Evolutionary conservation across 768 basidiomycete species (phyloP).

Genomic region (Mycena floridula): DNA sequence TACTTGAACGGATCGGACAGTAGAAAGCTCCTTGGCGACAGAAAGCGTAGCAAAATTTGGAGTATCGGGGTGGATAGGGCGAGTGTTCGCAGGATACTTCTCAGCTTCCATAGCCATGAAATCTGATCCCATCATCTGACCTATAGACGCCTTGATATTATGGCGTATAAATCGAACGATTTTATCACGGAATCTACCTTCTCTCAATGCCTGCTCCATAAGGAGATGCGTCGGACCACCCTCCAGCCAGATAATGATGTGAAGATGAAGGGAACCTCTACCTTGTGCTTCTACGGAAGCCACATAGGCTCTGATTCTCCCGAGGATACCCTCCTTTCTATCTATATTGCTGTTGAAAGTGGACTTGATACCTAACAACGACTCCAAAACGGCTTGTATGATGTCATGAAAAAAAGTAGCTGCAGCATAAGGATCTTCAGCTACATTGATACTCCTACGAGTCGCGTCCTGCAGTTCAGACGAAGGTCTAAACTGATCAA

Average conservation of each 20-base stretch:
- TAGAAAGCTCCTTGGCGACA: constrained; percentile 8
- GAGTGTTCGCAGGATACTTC: constrained; percentile 23
- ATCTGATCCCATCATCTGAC: constrained; percentile 5
- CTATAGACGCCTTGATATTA: constrained; percentile 25
- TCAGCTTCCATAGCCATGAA: constrained; percentile 11
- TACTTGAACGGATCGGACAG: constrained; percentile 23
- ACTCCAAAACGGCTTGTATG: constrained; percentile 22
- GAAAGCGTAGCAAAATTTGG: constrained; percentile 7
- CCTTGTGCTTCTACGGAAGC: constrained; percentile 34
- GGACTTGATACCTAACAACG: constrained; percentile 25
- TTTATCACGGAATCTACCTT: constrained; percentile 18
- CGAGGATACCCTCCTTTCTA: constrained; percentile 23
- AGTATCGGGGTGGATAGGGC: constrained; percentile 25
- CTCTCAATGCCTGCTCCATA: constrained; percentile 15
- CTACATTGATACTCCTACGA: constrained; percentile 20
- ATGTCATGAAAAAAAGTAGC: constrained; percentile 34
- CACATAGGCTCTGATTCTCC: constrained; percentile 11
- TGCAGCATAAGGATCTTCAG: constrained; percentile 32
- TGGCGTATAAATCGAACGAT: constrained; percentile 22
- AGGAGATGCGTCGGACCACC: constrained; percentile 17
- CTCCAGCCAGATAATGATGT: constrained; percentile 31
- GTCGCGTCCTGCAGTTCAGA: constrained; percentile 17
- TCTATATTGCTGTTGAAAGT: constrained; percentile 4
- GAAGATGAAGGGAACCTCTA: constrained; percentile 32
- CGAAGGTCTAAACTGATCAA: constrained; percentile 29